Evolutionary conservation across 2,329 filamentous ascomycete genomes (phyloP), one percentile per base, ranked within the genome.

Genomic region (Clonostachys rhizophaga): DNA sequence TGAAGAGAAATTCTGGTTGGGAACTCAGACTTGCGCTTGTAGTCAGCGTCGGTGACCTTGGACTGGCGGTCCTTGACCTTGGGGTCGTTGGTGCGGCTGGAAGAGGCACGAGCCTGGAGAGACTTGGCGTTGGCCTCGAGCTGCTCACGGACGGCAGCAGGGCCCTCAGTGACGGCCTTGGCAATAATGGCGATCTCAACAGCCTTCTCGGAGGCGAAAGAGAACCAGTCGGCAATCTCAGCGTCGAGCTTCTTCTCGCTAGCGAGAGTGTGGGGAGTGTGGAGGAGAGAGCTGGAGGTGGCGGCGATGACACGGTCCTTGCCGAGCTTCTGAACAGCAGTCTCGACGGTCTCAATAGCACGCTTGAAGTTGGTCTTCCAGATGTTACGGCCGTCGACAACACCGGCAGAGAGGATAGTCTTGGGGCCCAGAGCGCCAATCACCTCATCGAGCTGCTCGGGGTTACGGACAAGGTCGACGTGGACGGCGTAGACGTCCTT

Each of bases 311-410:
- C 92, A 66, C 94, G 89, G 58, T 97, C 91, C 81, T 96, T 92
- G 76, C 94, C 92, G 54, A 99, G 84, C 79, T 95, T 82, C 79
- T 96, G 89, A 62, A 97, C 78, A 55, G 92, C 94, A 50, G 83
- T 78, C 83, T 97, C 90, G 52, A 94, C 87, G 55, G 77, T 83
- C 79, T 94, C 91, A 56, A 99, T 95, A 64, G 94, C 91, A 62
- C 83, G 84, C 83, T 95, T 88, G 78, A 96, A 87, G 86, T 97
- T 95, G 75, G 91, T 96, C 89, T 99, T 99, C 94, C 94, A 99
- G 81, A 99, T 97, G 83, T 99, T 99, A 65, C 94, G 91, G 63
- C 94, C 94, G 63, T 99, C 91, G 58, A 99, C 94, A 60, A 99
- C 88, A 89, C 94, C 94, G 55, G 85, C 87, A 57, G 94, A 99